These are phyloP conservation scores for Penicillium expansum DNA, from an alignment of 2,329 filamentous ascomycete genomes.

Conservation along the genomic window DNA sequence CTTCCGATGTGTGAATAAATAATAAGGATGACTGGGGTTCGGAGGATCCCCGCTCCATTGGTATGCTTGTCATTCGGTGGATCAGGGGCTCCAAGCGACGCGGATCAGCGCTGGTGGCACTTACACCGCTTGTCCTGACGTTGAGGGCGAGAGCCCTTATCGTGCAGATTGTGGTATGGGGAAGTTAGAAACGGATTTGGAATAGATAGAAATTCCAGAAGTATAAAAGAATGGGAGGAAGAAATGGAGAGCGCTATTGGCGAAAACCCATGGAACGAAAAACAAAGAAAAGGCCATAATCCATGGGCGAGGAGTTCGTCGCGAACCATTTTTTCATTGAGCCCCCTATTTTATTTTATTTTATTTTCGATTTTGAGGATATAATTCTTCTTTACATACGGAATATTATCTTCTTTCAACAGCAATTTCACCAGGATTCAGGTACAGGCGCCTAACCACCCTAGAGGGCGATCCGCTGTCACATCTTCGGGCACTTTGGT, in stretches of 20 bases:
- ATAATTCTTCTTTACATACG: background rate
- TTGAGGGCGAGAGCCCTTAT: slow-evolving; percentile 1
- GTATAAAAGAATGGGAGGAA: background rate
- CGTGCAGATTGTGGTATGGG: background rate
- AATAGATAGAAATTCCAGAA: background rate
- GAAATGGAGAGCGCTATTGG: background rate
- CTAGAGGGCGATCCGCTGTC: slow-evolving; percentile 34
- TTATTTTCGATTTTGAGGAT: background rate
- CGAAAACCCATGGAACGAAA: slow-evolving; percentile 7
- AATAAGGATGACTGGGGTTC: slow-evolving; percentile 17
- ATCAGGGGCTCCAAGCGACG: slow-evolving; percentile 25
- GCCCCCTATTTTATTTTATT: slow-evolving; percentile 5
- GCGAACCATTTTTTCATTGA: slow-evolving; percentile 10
- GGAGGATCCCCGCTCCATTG: slow-evolving; percentile 19
- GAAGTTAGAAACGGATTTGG: background rate
- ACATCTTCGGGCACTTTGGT: slow-evolving; percentile 31
- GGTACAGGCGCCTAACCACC: slow-evolving; percentile 26
- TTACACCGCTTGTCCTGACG: slow-evolving; percentile 26
- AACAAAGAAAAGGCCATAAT: slow-evolving; percentile 1
- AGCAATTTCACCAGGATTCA: slow-evolving; percentile 15
- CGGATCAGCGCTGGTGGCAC: slow-evolving; percentile 24
- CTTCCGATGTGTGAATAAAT: slow-evolving; percentile 7
- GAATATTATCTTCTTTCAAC: background rate
- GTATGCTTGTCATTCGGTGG: slow-evolving; percentile 29
- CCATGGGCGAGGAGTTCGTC: slow-evolving; percentile 13